These are phyloP conservation scores for Dothiorella sarmentorum DNA, from an alignment of 2,329 filamentous ascomycete genomes.

Conservation along the genomic window DNA sequence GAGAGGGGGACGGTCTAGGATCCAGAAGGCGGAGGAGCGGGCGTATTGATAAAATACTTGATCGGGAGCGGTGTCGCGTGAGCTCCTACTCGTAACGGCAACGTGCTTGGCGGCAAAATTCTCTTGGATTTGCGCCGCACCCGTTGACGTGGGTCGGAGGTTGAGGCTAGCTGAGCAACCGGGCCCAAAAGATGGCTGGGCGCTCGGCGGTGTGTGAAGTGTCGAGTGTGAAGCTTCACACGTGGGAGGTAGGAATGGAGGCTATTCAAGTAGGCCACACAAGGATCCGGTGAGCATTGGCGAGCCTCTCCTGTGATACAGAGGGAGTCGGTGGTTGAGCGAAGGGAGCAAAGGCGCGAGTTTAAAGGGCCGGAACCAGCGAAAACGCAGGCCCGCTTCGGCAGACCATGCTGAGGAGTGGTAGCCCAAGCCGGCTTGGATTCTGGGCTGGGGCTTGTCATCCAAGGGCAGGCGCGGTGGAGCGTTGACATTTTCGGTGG, in stretches of 20 bases:
- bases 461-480: slow-evolving; percentile 15
- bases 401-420: not conserved
- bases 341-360: not conserved
- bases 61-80: slow-evolving; percentile 1
- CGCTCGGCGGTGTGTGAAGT: not conserved
- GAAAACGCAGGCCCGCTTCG: not conserved
- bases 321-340: not conserved
- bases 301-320: not conserved
- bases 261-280: not conserved
- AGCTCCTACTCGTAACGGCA: slow-evolving; percentile 11
- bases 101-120: slow-evolving; percentile 11
- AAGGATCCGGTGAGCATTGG: not conserved
- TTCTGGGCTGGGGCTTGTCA: slow-evolving; percentile 13
- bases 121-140: not conserved
- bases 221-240: too few relatives aligned
- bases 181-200: slow-evolving; percentile 3
- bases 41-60: slow-evolving; percentile 1
- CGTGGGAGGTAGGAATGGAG: not conserved
- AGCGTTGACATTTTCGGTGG: slow-evolving; percentile 14
- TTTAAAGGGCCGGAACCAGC: not conserved
- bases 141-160: slow-evolving; percentile 4
- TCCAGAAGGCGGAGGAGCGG: not conserved
- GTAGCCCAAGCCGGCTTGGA: not conserved
- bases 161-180: not conserved
- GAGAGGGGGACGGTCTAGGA: not conserved